Evolutionary conservation across 1,284 basidiomycete genomes (phyloP), one percentile per base, ranked within the genome.

Genomic region (Malassezia restricta): DNA sequence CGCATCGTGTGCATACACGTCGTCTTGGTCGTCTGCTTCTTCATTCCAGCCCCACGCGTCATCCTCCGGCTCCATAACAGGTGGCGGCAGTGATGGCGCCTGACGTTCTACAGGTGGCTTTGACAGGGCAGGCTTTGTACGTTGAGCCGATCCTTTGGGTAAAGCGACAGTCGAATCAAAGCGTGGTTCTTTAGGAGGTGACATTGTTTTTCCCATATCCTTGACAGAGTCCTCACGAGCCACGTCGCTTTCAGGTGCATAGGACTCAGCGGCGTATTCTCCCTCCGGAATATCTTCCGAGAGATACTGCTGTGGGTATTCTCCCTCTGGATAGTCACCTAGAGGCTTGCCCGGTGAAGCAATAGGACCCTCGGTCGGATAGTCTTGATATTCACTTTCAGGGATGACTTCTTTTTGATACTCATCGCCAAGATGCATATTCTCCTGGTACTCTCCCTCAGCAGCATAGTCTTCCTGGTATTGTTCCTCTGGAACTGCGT

Each of bases 1-100:
- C 31, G 39, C 11, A 14, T 54, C 41, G 24, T 44, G 52, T 12
- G 38, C 52, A 37, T 50, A 44, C 5, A 14, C 41, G 8, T 30
- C 38, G 3, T 49, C 40, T 17, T 42, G 7, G 27, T 20, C 31
- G 7, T 17, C 15, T 30, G 44, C 20, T 11, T n/a, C 39, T 9
- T 38, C 24, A 6, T 46, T n/a, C 24, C 35, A 17, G 20, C 37
- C 35, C 44, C 32, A 37, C 12, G 43, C 50, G 31, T 37, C 50
- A 17, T 51, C 29, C 14, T 15, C 49, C 6, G 9, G 2, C 4
- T 24, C 20, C 20, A 24, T 24, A 24, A 24, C 20, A 24, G 20
- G 20, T 24, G 20, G 20, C 4, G 20, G 20, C 20, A 24, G 20
- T 24, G 20, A 24, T 24, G 20, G 20, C 20, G 20, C 4, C 20